Conservation (phyloP, 1,139 yeast genomes). For the Hansenula anomala region DNA sequence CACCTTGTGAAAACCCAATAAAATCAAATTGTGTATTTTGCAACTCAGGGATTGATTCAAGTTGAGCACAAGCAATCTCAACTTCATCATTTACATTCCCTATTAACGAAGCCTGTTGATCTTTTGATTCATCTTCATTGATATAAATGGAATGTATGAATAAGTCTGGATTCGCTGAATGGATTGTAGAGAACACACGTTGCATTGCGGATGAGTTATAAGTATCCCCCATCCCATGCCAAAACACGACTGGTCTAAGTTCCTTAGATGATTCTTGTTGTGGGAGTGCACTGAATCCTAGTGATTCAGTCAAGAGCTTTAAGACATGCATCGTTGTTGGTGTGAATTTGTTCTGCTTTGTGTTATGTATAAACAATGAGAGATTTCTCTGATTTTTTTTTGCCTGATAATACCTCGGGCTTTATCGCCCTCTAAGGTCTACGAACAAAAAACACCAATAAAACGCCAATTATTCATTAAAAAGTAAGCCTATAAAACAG, state of each 20-base stretch:
- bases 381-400: too few species aligned
- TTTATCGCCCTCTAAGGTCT: too few species aligned
- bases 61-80: conserved; percentile 28
- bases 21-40: conserved; percentile 57
- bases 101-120: conserved; percentile 49
- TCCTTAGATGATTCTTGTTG: not conserved
- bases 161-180: conserved; percentile 43
- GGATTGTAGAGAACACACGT: conserved; percentile 39
- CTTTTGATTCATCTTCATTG: conserved; percentile 44
- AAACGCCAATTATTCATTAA: not conserved
- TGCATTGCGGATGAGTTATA: conserved; percentile 61
- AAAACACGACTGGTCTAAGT: conserved; percentile 54
- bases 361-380: not conserved
- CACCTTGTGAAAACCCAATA: conserved; percentile 83
- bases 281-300: not conserved
- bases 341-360: too few species aligned
- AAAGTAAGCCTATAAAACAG: too few species aligned
- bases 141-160: conserved; percentile 50
- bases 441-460: too few species aligned
- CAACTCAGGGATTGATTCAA: conserved; percentile 33
- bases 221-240: conserved; percentile 86
- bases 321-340: conserved; percentile 1
- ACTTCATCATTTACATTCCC: conserved; percentile 56
- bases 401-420: too few species aligned
- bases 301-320: not conserved